Evolutionary conservation across 108 stramenopile species (phyloP), one percentile per base, ranked within the genome.

Genomic region (Cyclotella kingstonii): DNA sequence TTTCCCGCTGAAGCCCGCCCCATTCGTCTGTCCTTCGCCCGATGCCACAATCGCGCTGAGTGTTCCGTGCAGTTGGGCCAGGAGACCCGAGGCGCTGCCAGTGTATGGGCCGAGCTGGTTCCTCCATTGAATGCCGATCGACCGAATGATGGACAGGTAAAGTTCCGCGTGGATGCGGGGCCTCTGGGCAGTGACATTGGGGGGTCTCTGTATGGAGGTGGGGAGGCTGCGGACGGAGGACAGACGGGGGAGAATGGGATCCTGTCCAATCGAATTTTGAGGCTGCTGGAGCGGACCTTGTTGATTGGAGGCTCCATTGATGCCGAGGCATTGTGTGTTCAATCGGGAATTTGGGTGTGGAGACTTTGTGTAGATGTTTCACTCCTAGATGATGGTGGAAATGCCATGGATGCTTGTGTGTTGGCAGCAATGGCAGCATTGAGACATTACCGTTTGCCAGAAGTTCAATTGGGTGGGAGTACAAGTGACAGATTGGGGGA

Each of bases 101-200:
- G 59, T 21, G 78, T 82, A 22, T 56, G 81, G 2, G 84, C 79
- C 23, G 68, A 78, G 36, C 42, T 97, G 43, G 79, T 93, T 8
- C 84, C 85, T 3, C 90, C 94, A 4, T 89, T 89, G 3, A 80
- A 74, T 68, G 74, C 69, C 0, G 96, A 97, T 63, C 74, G 96
- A 54, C 92, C 96, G 9, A 76, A 81, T 15, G 96, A 97, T 54
- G 96, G 96, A 1, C 78, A 79, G 44, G 73, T 97, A 27, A 63
- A 70, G 22, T 84, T 97, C 44, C 63, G 76, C 2, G 91, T 96
- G 3, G 96, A 97, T 63, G 58, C 93, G 0, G 81, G 85, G 10
- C 89, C 92, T 22, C 91, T 91, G 90, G 90, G 93, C 8, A 80
- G 82, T n/a, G n/a, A n/a, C n/a, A n/a, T n/a, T n/a, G n/a, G n/a